These are phyloP conservation scores for Backusella psychrophila DNA, from an alignment of 192 early-diverging fungal species.

Conservation along the genomic window DNA sequence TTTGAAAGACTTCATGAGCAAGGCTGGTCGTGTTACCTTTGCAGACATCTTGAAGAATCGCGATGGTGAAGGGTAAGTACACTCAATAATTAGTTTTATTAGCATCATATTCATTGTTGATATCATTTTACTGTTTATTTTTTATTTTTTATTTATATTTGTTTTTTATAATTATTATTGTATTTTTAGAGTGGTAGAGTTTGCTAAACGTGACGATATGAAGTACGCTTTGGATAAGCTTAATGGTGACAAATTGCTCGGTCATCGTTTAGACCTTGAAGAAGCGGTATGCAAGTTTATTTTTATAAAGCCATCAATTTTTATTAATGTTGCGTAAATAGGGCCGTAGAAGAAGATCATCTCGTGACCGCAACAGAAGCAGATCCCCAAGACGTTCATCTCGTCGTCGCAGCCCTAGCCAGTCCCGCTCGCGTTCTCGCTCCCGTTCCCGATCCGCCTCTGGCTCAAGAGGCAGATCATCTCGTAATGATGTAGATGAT, in stretches of 20 bases:
- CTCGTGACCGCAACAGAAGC: conserved; percentile 4
- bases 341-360: conserved; percentile 18
- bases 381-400: conserved; percentile 44
- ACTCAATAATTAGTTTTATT: neutral
- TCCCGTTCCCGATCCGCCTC: conserved; percentile 36
- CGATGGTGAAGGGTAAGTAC: conserved; percentile 74
- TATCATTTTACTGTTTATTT: neutral
- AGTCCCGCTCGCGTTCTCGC: conserved; percentile 35
- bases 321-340: neutral
- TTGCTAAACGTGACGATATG: conserved; percentile 75
- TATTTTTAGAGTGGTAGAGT: conserved; percentile 83
- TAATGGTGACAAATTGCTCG: conserved; percentile 70
- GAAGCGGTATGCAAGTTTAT: conserved; percentile 48
- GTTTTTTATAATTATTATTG: neutral
- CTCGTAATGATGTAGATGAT: conserved; percentile 24
- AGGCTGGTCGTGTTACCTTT: conserved; percentile 94
- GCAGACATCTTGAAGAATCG: conserved; percentile 85
- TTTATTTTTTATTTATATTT: neutral
- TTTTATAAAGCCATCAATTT: neutral
- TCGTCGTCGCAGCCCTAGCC: conserved; percentile 35
- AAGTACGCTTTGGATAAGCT: conserved; percentile 84
- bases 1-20: conserved; percentile 94
- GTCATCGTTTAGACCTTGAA: conserved; percentile 62
- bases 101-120: neutral
- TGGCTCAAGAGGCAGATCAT: conserved; percentile 38